Evolutionary conservation across 2,329 filamentous ascomycete species (phyloP).

Genomic region (Stemphylium lycopersici): DNA sequence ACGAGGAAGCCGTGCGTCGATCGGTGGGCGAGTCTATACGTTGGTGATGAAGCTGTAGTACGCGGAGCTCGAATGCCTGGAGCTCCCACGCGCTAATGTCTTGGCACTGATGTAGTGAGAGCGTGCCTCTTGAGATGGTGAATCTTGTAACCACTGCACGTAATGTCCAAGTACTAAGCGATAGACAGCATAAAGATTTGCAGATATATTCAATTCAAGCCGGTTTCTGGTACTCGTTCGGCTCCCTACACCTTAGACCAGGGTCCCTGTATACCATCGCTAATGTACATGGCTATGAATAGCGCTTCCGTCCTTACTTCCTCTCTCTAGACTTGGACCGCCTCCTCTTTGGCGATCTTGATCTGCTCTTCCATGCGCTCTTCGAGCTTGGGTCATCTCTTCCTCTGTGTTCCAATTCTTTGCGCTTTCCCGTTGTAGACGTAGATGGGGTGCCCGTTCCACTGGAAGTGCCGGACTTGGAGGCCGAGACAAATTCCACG

Average conservation of each 20-base stretch:
- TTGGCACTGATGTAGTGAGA: conserved; percentile 15
- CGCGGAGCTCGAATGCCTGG: conserved; percentile 31
- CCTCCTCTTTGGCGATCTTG: conserved; percentile 42
- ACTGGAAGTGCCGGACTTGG: conserved; percentile 32
- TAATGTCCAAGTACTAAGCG: background rate
- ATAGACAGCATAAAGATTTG: background rate
- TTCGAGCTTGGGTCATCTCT: conserved; percentile 25
- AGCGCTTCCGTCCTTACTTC: conserved; percentile 7
- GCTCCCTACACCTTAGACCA: background rate
- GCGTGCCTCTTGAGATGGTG: background rate
- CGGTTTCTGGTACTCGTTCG: background rate
- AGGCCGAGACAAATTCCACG: conserved; percentile 45
- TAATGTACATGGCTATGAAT: background rate
- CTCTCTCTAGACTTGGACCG: conserved; percentile 31
- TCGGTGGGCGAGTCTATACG: conserved; percentile 18
- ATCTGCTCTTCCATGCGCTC: conserved; percentile 28
- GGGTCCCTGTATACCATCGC: background rate
- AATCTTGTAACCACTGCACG: background rate
- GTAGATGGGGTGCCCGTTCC: conserved; percentile 30
- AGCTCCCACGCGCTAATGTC: conserved; percentile 15
- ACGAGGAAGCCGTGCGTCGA: conserved; percentile 20
- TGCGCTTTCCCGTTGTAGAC: conserved; percentile 33
- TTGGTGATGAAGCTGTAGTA: conserved; percentile 36
- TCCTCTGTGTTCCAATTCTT: conserved; percentile 40
- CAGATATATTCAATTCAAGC: background rate